Evolutionary conservation across 2,329 filamentous ascomycete species (phyloP).

Genomic region (Colletotrichum sp.): DNA sequence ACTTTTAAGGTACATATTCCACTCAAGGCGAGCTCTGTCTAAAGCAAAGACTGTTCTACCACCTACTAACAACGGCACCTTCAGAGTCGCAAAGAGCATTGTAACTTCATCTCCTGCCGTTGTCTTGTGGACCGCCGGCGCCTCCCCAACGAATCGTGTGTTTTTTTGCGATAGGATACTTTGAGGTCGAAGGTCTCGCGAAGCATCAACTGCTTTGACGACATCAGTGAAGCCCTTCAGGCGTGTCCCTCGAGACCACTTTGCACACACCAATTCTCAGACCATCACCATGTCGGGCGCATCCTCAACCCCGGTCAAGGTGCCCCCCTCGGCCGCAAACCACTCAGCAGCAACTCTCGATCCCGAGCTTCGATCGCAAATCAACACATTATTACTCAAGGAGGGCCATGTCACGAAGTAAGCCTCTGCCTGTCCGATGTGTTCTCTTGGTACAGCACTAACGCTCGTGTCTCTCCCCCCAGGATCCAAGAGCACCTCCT

Average conservation of each 20-base stretch:
- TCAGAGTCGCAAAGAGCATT: not conserved
- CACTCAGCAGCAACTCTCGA: constrained; percentile 67
- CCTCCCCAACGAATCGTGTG: not conserved
- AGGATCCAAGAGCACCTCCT: constrained; percentile 71
- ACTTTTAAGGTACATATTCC: not conserved
- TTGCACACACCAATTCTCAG: not conserved
- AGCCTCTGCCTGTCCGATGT: constrained; percentile 20
- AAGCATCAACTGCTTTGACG: not conserved
- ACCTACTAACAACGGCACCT: not conserved
- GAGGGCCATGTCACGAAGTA: constrained; percentile 67
- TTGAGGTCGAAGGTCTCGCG: not conserved
- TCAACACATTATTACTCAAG: constrained; percentile 62
- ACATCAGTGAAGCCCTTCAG: not conserved
- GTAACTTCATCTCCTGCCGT: not conserved
- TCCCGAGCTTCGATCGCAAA: constrained; percentile 65
- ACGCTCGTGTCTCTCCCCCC: not conserved
- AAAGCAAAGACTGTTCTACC: not conserved
- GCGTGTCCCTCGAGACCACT: not conserved
- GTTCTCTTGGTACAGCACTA: not conserved
- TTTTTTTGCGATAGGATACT: not conserved
- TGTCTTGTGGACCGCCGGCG: not conserved
- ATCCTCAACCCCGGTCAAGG: constrained; percentile 63
- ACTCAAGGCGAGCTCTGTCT: not conserved
- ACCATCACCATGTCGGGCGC: constrained; percentile 42
- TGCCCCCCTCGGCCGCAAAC: constrained; percentile 62